Conservation (phyloP, 192 early-diverging fungal genomes). For the Bifiguratus adelaidae region DNA sequence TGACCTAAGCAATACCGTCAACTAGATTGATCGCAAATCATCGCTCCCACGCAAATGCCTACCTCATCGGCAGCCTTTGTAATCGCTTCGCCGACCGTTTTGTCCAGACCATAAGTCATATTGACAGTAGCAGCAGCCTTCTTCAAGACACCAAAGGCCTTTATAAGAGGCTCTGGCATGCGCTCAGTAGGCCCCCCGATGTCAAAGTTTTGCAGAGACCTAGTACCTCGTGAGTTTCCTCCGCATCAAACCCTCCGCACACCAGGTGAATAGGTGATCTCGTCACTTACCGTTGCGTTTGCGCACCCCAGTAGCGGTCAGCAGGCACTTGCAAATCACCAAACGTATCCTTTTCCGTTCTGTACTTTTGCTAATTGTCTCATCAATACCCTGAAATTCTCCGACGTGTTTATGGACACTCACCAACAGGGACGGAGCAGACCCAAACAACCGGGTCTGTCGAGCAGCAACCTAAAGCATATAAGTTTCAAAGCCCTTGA, state of each 20-base stretch:
- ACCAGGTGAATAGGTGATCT: background rate
- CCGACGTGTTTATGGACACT: too few species aligned
- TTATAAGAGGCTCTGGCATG: conserved; percentile 94
- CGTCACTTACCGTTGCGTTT: conserved; percentile 74
- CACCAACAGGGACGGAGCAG: too few species aligned
- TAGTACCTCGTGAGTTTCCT: conserved; percentile 8
- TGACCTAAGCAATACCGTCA: conserved; percentile 43
- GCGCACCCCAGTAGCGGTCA: conserved; percentile 95
- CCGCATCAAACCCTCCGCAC: background rate
- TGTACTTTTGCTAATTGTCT: conserved; percentile 49
- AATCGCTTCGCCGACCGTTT: conserved; percentile 78
- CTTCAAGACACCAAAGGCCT: conserved; percentile 92
- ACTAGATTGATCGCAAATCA: background rate
- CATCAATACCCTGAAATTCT: too few species aligned
- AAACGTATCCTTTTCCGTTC: conserved; percentile 82
- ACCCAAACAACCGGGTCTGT: too few species aligned
- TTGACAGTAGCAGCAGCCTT: conserved; percentile 93
- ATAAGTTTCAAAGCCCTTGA: too few species aligned
- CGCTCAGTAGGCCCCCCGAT: conserved; percentile 87
- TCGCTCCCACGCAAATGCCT: background rate
- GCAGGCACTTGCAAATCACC: conserved; percentile 92
- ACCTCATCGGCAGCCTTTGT: conserved; percentile 81
- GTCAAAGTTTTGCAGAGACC: conserved; percentile 94
- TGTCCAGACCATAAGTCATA: conserved; percentile 79
- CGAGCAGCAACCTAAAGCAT: too few species aligned